Evolutionary conservation across 768 basidiomycete species (phyloP), one percentile per base, ranked within the genome.

Genomic region (Gloeopeniophorella convolvens): DNA sequence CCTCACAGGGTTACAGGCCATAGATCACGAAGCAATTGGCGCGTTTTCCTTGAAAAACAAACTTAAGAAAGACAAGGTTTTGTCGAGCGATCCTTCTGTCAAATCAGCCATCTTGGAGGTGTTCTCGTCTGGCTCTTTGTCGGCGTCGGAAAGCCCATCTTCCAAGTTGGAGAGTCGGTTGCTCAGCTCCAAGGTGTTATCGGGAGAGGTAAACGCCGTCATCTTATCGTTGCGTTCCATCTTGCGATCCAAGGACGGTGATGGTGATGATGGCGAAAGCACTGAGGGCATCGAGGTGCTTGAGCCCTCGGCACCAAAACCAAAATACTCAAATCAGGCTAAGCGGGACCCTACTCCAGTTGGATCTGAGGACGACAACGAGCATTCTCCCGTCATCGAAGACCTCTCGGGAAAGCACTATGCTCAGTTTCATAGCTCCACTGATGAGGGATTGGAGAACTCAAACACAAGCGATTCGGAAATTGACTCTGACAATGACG

Each of bases 131-230:
- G 45, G 42, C 10, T n/a, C 23, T 30, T 10, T 18, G 9, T 54
- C 37, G n/a, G 11, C 60, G 3, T 59, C 73, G 15, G 75, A 76
- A 20, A 73, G 77, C 18, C 62, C 69, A 12, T 59, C 67, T 23
- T 75, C 73, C 2, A 88, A 85, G 66, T 76, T 85, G 1, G 82
- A 85, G 58, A 80, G 75, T 53, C 78, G 85, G 31, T 67, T 95
- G 8, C 70, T 86, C 34, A 92, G 89, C 60, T 85, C 85, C 4
- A 91, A 87, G 62, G 64, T 72, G n/a, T 68, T 92, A 10, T 81
- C 88, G 1, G 68, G 71, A 2, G 79, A 78, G 55, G 70, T 89
- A 2, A 67, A 68, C 6, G 62, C 65, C 20, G 74, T 77, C 12
- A 61, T 92, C 1, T 71, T 72, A 9, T 70, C 72, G 42, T 63